phyloP scores from a whole-genome alignment of 768 basidiomycete genomes.

The Hysterangium stoloniferum region DNA sequence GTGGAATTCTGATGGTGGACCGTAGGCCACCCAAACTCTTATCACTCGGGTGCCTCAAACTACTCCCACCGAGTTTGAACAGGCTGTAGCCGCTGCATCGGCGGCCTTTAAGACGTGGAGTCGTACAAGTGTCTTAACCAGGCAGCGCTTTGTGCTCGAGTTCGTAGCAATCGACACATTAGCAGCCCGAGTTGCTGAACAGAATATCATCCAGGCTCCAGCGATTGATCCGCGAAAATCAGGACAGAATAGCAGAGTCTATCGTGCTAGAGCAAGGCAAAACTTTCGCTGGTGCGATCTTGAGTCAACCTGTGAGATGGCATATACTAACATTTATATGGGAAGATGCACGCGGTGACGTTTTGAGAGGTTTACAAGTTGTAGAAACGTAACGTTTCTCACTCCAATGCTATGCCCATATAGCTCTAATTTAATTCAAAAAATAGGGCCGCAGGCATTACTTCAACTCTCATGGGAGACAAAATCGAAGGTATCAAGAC shows the following conservation, averaged over 20 bases:
- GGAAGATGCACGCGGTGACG: slow-evolving; percentile 88
- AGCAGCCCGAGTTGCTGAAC: too few species aligned
- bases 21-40: slow-evolving; percentile 81
- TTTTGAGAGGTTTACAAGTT: slow-evolving; percentile 87
- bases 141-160: slow-evolving; percentile 88
- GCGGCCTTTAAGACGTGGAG: slow-evolving; percentile 89
- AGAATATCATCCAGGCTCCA: slow-evolving; percentile 88
- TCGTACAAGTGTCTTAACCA: slow-evolving; percentile 69
- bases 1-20: neutral
- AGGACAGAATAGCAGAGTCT: slow-evolving; percentile 77
- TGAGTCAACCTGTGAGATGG: neutral
- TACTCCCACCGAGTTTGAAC: slow-evolving; percentile 68
- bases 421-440: neutral
- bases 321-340: neutral
- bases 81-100: slow-evolving; percentile 77
- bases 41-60: slow-evolving; percentile 89
- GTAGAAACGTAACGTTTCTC: slow-evolving; percentile 44
- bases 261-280: slow-evolving; percentile 97
- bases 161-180: slow-evolving; percentile 41
- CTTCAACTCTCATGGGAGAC: slow-evolving; percentile 80
- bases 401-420: neutral
- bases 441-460: slow-evolving; percentile 58
- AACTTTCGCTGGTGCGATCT: slow-evolving; percentile 62
- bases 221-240: slow-evolving; percentile 74
- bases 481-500: slow-evolving; percentile 73